Evolutionary conservation across 1,139 yeast species (phyloP).

Genomic region (Pichia sp.): DNA sequence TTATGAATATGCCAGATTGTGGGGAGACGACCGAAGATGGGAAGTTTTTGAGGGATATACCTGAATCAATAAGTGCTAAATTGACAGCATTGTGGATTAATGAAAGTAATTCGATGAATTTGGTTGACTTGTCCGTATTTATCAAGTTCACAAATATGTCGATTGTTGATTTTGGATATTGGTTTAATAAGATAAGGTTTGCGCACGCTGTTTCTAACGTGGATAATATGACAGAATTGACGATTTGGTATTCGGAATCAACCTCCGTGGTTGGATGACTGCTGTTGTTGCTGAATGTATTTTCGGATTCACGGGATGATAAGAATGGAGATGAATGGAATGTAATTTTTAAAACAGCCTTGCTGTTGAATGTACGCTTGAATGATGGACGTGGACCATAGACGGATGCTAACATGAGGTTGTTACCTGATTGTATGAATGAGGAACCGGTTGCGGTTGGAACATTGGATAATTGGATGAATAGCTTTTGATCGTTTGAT

Average conservation of each 20-base stretch:
- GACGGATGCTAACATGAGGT: constrained; percentile 66
- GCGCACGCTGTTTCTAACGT: constrained; percentile 39
- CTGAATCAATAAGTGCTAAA: constrained; percentile 79
- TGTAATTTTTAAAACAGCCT: constrained; percentile 28
- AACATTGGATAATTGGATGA: constrained; percentile 58
- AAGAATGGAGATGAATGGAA: constrained; percentile 24
- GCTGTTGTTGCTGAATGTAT: neutral
- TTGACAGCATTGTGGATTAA: constrained; percentile 60
- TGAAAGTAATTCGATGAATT: constrained; percentile 39
- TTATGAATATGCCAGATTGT: constrained; percentile 16
- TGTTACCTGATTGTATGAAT: constrained; percentile 65
- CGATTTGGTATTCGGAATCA: constrained; percentile 9
- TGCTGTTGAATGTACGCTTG: constrained; percentile 27
- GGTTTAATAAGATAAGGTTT: constrained; percentile 62
- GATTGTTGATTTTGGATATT: constrained; percentile 88
- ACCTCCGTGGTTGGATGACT: neutral
- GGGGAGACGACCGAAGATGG: constrained; percentile 46
- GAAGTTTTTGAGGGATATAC: constrained; percentile 73
- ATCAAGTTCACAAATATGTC: constrained; percentile 74
- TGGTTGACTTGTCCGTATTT: constrained; percentile 40
- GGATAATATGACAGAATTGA: constrained; percentile 37
- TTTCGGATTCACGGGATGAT: constrained; percentile 5
- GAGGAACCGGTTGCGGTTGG: constrained; percentile 84
- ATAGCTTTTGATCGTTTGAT: constrained; percentile 12
- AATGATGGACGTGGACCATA: constrained; percentile 87